These are phyloP conservation scores for Ceratocystis ficicola DNA, from an alignment of 2,329 filamentous ascomycete genomes.

Conservation along the genomic window DNA sequence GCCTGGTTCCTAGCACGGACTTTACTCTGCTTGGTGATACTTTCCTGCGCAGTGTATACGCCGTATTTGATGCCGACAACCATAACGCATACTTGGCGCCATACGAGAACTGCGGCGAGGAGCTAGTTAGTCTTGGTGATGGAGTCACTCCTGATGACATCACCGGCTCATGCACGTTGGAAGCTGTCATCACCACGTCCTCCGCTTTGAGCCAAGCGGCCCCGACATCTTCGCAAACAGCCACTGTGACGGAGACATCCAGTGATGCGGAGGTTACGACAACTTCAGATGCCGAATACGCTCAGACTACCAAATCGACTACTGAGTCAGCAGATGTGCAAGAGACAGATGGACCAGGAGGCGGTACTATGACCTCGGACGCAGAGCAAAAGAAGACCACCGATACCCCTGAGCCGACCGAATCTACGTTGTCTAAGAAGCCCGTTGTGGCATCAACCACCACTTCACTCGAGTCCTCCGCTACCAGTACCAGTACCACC, in stretches of 20 bases:
- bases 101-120: slow-evolving; percentile 38
- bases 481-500: background rate
- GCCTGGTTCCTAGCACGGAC: slow-evolving; percentile 36
- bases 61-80: slow-evolving; percentile 41
- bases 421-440: background rate
- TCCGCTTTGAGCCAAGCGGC: slow-evolving; percentile 4
- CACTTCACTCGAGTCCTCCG: background rate
- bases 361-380: background rate
- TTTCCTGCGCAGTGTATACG: slow-evolving; percentile 42
- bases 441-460: background rate
- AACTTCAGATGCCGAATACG: background rate
- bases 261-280: background rate
- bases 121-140: slow-evolving; percentile 20
- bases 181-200: background rate
- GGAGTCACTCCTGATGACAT: slow-evolving; percentile 17
- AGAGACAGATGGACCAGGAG: background rate
- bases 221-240: background rate
- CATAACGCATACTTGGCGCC: slow-evolving; percentile 39
- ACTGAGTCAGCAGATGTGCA: background rate
- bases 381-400: background rate
- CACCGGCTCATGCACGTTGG: slow-evolving; percentile 20
- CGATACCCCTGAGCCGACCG: background rate
- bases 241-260: background rate
- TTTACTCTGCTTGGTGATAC: slow-evolving; percentile 44
- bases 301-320: background rate